Evolutionary conservation across 257 asterid species (phyloP), one percentile per base, ranked within the genome.

Genomic region (Coffea canephora): DNA sequence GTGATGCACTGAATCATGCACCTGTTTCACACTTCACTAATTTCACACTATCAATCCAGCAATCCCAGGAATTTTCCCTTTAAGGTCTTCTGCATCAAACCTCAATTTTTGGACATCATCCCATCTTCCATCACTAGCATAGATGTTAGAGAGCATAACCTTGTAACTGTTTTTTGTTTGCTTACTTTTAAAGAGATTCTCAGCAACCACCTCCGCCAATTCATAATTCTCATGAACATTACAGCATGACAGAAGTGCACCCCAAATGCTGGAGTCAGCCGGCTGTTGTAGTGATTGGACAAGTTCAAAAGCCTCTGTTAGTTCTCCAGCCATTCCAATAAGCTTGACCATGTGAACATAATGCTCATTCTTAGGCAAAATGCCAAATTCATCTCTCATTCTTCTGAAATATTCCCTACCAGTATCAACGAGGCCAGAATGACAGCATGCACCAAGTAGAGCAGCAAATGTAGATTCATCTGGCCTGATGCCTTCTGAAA

Each of bases 101-200:
- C 98, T 90, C 85, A 93, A 54, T 48, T 70, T 89, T 88, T 85
- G 85, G 82, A 87, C 97, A 70, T 82, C 86, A 61, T 91, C 86
- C 98, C 98, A 95, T 80, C 91, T 91, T 81, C 88, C 95, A 69
- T 85, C 87, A 21, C 89, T 82, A 46, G 98, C 98, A n/a, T 84
- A 88, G 19, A 88, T 48, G 77, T 95, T 95, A 21, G 95, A 89
- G 12, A 95, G 75, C 96, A 93, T 90, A 78, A 93, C 93, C 48
- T 75, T 79, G 49, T 93, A 91, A 59, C 93, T 79, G 54, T 78
- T 68, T 61, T 80, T 82, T 49, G 61, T 77, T 19, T 77, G 67
- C 80, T 88, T 80, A 57, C 78, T 84, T 62, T 82, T 87, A 21
- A 62, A 64, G 3, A 91, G 83, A 72, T 80, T 84, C 79, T 80